Base-by-base conservation (phyloP, 495 filamentous ascomycete genomes). In the Tuber melanosporum region DNA sequence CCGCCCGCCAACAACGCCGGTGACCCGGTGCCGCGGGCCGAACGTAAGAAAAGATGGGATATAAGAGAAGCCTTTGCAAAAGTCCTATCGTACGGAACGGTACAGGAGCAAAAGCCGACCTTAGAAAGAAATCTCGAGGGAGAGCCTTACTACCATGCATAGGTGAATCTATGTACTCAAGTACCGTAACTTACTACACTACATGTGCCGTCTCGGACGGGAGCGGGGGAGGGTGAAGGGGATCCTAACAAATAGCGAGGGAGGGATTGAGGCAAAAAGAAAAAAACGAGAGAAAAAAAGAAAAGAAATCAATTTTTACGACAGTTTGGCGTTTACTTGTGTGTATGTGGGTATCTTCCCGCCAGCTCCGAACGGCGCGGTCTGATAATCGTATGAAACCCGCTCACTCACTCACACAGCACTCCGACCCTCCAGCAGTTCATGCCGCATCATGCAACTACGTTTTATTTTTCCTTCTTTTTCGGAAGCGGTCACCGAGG, bases 31-130 rank as follows among this genome's bases (percentile, higher is more conserved):
- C 57, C n/a, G 57, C 57, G 12, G 26, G 57, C 57, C 57, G 57
- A 66, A 36, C 3, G 57, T 12, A 17, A 66, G 14, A 26, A 17
- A 66, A 66, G n/a, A 66, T 36, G n/a, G 26, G 52, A 26, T 62
- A 62, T 12, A 66, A 19, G 26, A 17, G 26, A 66, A 66, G 12
- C 17, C 57, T 26, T 66, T 66, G 57, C 12, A 66, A 66, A 32
- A 66, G 15, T 3, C 57, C 57, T 2, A 26, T n/a, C 9, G 52
- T 3, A 66, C 32, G 57, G 32, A 32, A 36, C 26, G 57, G 57
- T 36, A 66, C 57, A 66, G 57, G 57, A 66, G 57, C 57, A 66
- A 66, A 66, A 66, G 57, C 57, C 57, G 57, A 66, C 32, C 57
- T 14, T 19, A 15, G 57, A 66, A 66, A 36, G 26, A 66, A 32